Base-by-base conservation (phyloP, 75 land plant genomes). In the Isoetes taiwanensis region DNA sequence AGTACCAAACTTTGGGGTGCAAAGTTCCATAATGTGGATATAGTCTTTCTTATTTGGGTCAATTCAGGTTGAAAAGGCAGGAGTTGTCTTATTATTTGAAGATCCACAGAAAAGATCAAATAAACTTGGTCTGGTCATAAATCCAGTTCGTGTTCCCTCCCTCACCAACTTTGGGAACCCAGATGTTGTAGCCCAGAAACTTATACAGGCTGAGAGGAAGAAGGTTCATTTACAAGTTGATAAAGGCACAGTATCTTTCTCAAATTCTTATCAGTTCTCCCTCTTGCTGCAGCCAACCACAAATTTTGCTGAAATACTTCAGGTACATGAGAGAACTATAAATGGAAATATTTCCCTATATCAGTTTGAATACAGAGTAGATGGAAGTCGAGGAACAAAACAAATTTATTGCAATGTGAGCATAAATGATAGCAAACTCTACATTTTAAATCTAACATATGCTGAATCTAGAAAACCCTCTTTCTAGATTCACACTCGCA, bases 21-120 rank as follows among this genome's bases (percentile, higher is more conserved):
- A n/a, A n/a, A n/a, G n/a, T n/a, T n/a, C n/a, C n/a, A n/a, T n/a
- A n/a, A n/a, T n/a, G n/a, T n/a, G n/a, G n/a, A n/a, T n/a, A n/a
- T n/a, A n/a, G n/a, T n/a, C n/a, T n/a, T n/a, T n/a, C n/a, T n/a
- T n/a, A n/a, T n/a, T n/a, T n/a, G n/a, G n/a, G n/a, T n/a, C n/a
- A n/a, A n/a, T n/a, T n/a, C n/a, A 90, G 97, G 84, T 87, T 38
- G 98, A 93, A 27, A 93, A 93, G 70, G 85, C 85, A 32, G 98
- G 98, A 29, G 98, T 95, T 17, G 79, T 85, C 16, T 85, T 64
- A 30, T 63, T 93, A 27, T 93, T 93, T 64, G 83, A 93, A 64
- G 89, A 91, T 32, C 67, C 70, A 31, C 60, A 59, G 1, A 72
- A 66, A 29, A 75, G 76, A 54, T 63, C 64, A 10, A 87, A 87